Conservation (phyloP, 805 yeast genomes). For the Saturnispora quitensis region DNA sequence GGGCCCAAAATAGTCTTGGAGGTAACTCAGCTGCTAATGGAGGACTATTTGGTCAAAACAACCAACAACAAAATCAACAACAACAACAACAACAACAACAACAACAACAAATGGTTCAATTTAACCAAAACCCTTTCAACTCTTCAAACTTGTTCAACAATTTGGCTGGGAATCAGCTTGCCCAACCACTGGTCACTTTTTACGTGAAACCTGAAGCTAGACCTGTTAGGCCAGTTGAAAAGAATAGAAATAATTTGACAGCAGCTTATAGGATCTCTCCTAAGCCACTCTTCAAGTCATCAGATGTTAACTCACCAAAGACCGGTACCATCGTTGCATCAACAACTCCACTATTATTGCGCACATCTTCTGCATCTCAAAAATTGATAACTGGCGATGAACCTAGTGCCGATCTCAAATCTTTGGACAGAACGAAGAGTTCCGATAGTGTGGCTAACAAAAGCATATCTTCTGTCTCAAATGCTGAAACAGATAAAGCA, state of each 20-base stretch:
- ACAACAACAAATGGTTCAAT: constrained; percentile 23
- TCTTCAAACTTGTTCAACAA: constrained; percentile 55
- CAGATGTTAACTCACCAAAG: constrained; percentile 16
- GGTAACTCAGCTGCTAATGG: constrained; percentile 14
- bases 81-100: constrained; percentile 17
- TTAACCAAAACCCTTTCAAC: constrained; percentile 67
- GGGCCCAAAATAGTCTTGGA: constrained; percentile 24
- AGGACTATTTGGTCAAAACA: constrained; percentile 22
- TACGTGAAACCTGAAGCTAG: constrained; percentile 44
- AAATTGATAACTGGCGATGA: constrained; percentile 2
- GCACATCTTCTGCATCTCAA: constrained; percentile 1
- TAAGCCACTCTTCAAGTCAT: constrained; percentile 40
- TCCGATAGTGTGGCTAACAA: constrained; percentile 15
- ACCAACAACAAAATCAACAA: constrained; percentile 14
- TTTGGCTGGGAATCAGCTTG: constrained; percentile 20
- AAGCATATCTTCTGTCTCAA: constrained; percentile 14
- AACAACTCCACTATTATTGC: constrained; percentile 12
- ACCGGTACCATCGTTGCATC: constrained; percentile 21
- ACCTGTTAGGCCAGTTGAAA: constrained; percentile 37
- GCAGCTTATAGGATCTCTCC: constrained; percentile 60
- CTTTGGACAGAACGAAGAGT: not conserved
- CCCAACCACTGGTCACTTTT: constrained; percentile 31
- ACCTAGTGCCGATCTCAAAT: not conserved
- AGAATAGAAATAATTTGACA: constrained; percentile 51
- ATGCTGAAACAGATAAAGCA: constrained; percentile 49